phyloP scores from a whole-genome alignment of 768 basidiomycete genomes.

The Cystobasidium ongulense region DNA sequence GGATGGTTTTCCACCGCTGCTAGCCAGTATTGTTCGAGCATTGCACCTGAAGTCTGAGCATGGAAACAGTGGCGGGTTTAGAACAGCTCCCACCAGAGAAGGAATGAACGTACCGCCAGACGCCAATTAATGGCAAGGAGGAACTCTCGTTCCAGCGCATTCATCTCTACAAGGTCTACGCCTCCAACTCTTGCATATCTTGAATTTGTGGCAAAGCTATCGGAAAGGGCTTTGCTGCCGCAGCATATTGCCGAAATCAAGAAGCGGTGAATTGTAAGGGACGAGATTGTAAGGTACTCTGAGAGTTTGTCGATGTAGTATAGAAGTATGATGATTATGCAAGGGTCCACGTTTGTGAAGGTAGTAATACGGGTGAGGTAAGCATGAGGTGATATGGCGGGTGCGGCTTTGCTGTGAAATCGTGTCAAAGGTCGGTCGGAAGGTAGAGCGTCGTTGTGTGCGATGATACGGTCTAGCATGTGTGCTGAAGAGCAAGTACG shows the following conservation, averaged over 20 bases:
- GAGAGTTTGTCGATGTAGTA: slow-evolving; percentile 93
- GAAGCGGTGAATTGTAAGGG: slow-evolving; percentile 95
- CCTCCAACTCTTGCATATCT: slow-evolving; percentile 96
- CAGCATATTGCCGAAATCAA: slow-evolving; percentile 87
- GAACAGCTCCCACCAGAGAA: no score
- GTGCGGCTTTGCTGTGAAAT: slow-evolving; percentile 89
- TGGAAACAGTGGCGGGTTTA: not conserved
- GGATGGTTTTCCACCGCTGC: slow-evolving; percentile 18
- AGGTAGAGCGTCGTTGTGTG: slow-evolving; percentile 92
- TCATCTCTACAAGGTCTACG: slow-evolving; percentile 80
- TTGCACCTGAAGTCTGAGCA: slow-evolving; percentile 19
- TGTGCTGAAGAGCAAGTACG: slow-evolving; percentile 55
- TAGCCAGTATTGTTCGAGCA: slow-evolving; percentile 28
- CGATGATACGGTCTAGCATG: slow-evolving; percentile 90
- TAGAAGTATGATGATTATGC: slow-evolving; percentile 69
- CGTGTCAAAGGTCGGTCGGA: slow-evolving; percentile 82
- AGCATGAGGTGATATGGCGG: slow-evolving; percentile 77
- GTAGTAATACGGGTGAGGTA: slow-evolving; percentile 88
- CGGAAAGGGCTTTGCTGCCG: slow-evolving; percentile 87
- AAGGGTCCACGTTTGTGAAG: slow-evolving; percentile 90
- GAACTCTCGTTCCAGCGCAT: slow-evolving; percentile 90
- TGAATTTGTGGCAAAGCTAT: slow-evolving; percentile 87
- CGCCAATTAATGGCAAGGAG: slow-evolving; percentile 86
- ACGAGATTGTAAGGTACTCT: slow-evolving; percentile 75
- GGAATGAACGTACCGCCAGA: slow-evolving; percentile 59